Evolutionary conservation across 2,329 filamentous ascomycete genomes (phyloP).

Genomic region (Aspergillus texensis): DNA sequence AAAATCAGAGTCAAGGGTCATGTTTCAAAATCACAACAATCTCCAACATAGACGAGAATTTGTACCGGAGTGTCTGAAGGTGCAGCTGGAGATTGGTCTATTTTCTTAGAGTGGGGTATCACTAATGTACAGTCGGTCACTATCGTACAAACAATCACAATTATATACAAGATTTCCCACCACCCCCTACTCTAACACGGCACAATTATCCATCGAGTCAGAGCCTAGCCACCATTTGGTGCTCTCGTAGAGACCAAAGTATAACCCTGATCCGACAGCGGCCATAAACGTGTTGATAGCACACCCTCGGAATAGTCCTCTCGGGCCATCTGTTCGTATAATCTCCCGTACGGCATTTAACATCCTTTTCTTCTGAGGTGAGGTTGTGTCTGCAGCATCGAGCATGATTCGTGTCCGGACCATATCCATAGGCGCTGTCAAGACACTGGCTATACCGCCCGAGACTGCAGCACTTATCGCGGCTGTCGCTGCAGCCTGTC

Average conservation of each 20-base stretch:
- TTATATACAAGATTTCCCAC: not conserved
- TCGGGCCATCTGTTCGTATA: not conserved
- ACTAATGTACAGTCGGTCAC: not conserved
- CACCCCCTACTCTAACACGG: not conserved
- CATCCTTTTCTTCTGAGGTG: not conserved
- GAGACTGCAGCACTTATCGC: not conserved
- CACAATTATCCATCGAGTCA: not conserved
- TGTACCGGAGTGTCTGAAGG: not conserved
- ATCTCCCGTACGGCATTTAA: not conserved
- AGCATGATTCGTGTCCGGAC: constrained; percentile 1
- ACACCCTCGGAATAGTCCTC: not conserved
- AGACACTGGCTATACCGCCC: not conserved
- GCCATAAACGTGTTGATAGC: not conserved
- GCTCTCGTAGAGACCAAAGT: constrained; percentile 1
- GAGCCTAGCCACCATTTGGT: not conserved
- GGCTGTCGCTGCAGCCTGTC: not conserved
- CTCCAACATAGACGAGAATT: too few relatives aligned
- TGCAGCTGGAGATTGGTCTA: not conserved
- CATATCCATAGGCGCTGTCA: not conserved
- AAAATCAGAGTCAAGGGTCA: not conserved
- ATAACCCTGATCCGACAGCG: not conserved
- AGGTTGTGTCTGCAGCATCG: not conserved
- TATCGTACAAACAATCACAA: not conserved
- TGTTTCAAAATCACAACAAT: too few relatives aligned
- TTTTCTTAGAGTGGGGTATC: not conserved